Conservation (phyloP, 768 basidiomycete genomes). For the Tulasnella sp. region DNA sequence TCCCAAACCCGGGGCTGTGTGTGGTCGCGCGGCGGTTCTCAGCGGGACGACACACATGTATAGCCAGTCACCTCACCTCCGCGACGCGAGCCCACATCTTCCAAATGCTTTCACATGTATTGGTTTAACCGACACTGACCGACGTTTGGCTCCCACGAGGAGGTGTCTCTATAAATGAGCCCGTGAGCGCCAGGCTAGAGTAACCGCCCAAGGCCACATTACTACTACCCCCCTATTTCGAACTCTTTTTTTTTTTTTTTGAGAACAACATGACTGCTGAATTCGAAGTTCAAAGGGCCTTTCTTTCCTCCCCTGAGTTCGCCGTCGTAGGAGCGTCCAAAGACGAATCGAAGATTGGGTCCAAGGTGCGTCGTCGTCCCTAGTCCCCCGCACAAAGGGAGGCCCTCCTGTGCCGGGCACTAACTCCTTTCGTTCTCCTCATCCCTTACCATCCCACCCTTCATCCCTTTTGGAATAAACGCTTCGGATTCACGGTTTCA, state of each 20-base stretch:
- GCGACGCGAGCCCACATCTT: background rate
- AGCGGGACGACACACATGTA: too few species aligned
- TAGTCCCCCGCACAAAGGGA: background rate
- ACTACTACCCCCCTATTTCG: background rate
- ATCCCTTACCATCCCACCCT: background rate
- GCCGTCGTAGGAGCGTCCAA: conserved; percentile 82
- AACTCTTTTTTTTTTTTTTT: background rate
- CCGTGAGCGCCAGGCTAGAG: background rate
- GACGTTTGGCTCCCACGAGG: background rate
- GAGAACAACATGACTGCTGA: background rate
- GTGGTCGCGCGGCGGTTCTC: too few species aligned
- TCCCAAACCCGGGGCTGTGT: background rate
- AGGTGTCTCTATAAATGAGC: background rate
- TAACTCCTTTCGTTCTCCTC: background rate
- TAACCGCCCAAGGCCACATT: background rate
- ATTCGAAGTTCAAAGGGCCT: background rate
- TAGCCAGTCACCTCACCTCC: too few species aligned
- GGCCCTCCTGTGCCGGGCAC: background rate
- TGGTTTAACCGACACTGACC: background rate
- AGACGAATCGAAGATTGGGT: conserved; percentile 69
- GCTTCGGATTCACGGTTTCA: background rate
- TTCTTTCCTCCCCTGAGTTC: conserved; percentile 31
- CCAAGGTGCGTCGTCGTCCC: conserved; percentile 49
- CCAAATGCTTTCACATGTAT: background rate
- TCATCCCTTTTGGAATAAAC: background rate